Evolutionary conservation across 306 rosid genomes (phyloP), one percentile per base, ranked within the genome.

Genomic region (Ceratonia siliqua): DNA sequence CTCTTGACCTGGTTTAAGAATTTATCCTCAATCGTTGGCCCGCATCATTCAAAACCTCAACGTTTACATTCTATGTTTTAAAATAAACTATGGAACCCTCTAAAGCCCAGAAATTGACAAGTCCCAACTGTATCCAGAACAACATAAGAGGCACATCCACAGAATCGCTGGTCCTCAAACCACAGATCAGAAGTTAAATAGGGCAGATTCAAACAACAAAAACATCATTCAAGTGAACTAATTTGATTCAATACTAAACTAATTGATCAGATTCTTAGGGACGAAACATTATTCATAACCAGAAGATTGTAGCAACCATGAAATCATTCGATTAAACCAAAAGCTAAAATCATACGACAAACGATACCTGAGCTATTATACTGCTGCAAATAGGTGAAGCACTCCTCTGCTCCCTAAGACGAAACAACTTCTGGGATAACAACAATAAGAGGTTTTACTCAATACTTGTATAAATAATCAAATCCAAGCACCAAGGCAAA

Each of bases 321-420:
- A 53, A 21, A 33, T 18, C 28, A 27, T 3, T 6, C 13, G 18
- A 17, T 45, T 18, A 68, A 83, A 24, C 49, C 14, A 35, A 58
- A 55, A 14, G 41, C 20, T 41, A 38, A 21, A 6, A 21, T 35
- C 22, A 22, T 21, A 56, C 4, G 18, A 30, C 72, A 55, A 75
- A 30, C 13, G 77, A 61, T 82, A 85, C 92, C 88, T 81, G 78
- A 57, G 78, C 65, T 54, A 46, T 62, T 54, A 70, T 33, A 33
- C 76, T 48, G 62, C 76, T 59, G 77, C 70, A 70, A 54, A 64
- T n/a, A 35, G n/a, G 17, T 10, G 66, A 28, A 12, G 55, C 62
- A 73, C 73, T 57, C 72, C 39, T 32, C 45, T 62, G 83, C 58
- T 49, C 48, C 79, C 77, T 10, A 62, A 65, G 62, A 49, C 55